Conservation (phyloP, 495 filamentous ascomycete species). For the Endocarpon pusillum region DNA sequence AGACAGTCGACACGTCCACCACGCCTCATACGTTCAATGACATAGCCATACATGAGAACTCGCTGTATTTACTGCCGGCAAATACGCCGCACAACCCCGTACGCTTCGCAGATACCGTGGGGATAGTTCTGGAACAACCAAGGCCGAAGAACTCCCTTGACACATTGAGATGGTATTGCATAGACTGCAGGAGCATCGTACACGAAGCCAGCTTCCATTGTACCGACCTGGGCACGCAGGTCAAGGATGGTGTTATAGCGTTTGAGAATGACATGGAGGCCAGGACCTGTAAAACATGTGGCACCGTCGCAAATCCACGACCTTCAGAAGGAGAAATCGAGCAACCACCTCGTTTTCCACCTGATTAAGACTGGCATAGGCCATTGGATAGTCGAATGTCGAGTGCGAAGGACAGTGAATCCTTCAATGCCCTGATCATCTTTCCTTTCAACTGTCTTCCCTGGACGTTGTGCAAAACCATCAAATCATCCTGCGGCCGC, state of each 20-base stretch:
- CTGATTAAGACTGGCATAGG: constrained; percentile 1
- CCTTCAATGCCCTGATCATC: too few relatives aligned
- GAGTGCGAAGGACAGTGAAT: too few relatives aligned
- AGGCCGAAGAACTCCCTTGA: constrained; percentile 55
- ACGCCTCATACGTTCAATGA: constrained; percentile 49
- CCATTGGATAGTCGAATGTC: too few relatives aligned
- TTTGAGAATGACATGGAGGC: constrained; percentile 56
- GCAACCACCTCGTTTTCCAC: constrained; percentile 21
- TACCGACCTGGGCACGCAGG: constrained; percentile 87
- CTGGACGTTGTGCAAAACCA: too few relatives aligned
- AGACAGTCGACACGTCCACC: constrained; percentile 53
- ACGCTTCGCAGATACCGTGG: constrained; percentile 51
- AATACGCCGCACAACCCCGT: constrained; percentile 79
- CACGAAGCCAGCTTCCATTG: constrained; percentile 80
- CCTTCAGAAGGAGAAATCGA: constrained; percentile 25
- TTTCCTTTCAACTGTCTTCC: too few relatives aligned
- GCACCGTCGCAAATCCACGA: constrained; percentile 43
- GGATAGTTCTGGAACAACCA: constrained; percentile 79
- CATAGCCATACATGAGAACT: constrained; percentile 78
- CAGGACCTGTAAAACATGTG: constrained; percentile 67
- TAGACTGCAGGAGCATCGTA: constrained; percentile 42
- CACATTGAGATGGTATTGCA: constrained; percentile 82
- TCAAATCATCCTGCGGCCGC: too few relatives aligned
- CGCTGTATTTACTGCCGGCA: constrained; percentile 80
- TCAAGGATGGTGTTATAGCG: constrained; percentile 77